phyloP scores from a whole-genome alignment of 257 asterid species.

The Solanum sejunctum region DNA sequence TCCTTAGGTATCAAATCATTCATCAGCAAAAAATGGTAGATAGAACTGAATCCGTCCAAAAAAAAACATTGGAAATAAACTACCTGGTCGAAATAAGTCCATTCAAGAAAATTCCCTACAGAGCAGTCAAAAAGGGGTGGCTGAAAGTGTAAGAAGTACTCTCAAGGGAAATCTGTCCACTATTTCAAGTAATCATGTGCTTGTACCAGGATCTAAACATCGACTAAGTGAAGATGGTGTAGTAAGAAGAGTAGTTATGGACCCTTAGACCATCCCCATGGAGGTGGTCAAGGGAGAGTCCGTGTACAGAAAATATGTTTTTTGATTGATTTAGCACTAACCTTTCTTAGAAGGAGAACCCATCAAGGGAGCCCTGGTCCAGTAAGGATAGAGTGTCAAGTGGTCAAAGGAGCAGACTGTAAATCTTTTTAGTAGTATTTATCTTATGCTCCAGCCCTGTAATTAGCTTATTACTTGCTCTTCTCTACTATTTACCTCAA shows the following conservation, averaged over 20 bases:
- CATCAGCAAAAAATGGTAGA: neutral
- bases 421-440: neutral
- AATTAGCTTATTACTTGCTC: neutral
- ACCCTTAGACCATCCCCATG: neutral
- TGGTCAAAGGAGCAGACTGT: neutral
- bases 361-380: neutral
- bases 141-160: neutral
- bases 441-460: neutral
- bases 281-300: neutral
- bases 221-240: neutral
- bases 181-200: neutral
- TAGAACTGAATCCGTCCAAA: neutral
- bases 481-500: neutral
- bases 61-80: neutral
- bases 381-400: neutral
- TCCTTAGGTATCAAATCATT: neutral
- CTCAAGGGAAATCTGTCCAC: neutral
- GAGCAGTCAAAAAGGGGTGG: neutral
- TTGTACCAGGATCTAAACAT: neutral
- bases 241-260: neutral
- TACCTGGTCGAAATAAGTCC: neutral
- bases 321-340: neutral
- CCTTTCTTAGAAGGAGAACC: neutral
- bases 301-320: neutral
- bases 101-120: neutral